These are phyloP conservation scores for Albugo candida DNA, from an alignment of 352 stramenopile genomes.

Conservation along the genomic window DNA sequence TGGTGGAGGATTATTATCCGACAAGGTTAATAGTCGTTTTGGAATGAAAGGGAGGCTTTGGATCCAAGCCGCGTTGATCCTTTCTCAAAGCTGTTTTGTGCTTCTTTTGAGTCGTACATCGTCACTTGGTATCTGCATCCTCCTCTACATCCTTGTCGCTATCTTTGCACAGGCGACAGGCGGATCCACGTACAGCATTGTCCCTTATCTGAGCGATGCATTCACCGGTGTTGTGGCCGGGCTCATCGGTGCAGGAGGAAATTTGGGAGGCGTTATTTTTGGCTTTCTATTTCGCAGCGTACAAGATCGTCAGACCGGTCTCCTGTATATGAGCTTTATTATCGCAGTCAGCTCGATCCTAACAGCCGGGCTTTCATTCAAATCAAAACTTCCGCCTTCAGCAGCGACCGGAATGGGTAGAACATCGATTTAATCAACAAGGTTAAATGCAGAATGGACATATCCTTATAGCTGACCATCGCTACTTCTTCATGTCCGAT, in stretches of 20 bases:
- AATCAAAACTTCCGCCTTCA: neutral
- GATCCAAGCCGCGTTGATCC: conserved; percentile 67
- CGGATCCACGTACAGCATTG: conserved; percentile 43
- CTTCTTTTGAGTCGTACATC: conserved; percentile 74
- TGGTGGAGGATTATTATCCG: conserved; percentile 69
- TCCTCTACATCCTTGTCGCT: conserved; percentile 82
- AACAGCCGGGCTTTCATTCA: conserved; percentile 20
- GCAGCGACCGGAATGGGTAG: too few species aligned
- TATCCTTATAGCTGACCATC: too few species aligned
- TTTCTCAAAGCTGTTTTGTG: conserved; percentile 56
- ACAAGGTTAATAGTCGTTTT: conserved; percentile 62
- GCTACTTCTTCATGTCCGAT: too few species aligned
- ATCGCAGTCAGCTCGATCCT: conserved; percentile 27
- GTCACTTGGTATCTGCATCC: conserved; percentile 46
- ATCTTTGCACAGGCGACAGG: conserved; percentile 76
- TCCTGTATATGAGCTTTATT: conserved; percentile 41
- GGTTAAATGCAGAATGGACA: too few species aligned
- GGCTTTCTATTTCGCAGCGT: conserved; percentile 39
- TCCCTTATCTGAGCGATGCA: conserved; percentile 44
- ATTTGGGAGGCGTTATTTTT: conserved; percentile 47
- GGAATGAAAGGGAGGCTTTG: conserved; percentile 80
- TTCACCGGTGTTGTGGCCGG: conserved; percentile 47
- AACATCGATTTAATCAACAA: too few species aligned
- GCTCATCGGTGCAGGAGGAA: conserved; percentile 39
- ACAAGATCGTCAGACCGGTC: conserved; percentile 12